phyloP scores from a whole-genome alignment of 1,284 basidiomycete species.

The Apiotrichum gracile region DNA sequence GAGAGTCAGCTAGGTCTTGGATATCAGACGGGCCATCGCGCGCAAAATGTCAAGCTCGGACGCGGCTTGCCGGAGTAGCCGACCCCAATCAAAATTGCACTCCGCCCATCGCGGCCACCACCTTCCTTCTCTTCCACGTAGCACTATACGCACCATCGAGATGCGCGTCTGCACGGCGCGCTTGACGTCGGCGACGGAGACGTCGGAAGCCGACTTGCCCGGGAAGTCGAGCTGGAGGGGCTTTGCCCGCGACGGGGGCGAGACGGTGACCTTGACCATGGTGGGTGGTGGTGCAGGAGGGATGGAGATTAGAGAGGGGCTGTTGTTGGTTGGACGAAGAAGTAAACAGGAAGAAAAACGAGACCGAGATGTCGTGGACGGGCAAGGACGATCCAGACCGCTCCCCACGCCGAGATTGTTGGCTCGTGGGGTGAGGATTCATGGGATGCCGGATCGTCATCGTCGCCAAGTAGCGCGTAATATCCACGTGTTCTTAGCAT shows the following conservation, averaged over 20 bases:
- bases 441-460: too few relatives aligned
- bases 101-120: too few relatives aligned
- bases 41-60: too few relatives aligned
- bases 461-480: too few relatives aligned
- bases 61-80: too few relatives aligned
- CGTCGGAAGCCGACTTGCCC: slow-evolving; percentile 47
- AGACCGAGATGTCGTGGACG: neutral
- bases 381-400: neutral
- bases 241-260: slow-evolving; percentile 50
- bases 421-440: too few relatives aligned
- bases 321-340: neutral
- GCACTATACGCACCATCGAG: slow-evolving; percentile 50
- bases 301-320: neutral
- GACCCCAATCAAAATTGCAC: too few relatives aligned
- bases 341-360: neutral
- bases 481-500: neutral
- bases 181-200: slow-evolving; percentile 49
- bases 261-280: slow-evolving; percentile 62
- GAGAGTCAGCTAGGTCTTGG: neutral
- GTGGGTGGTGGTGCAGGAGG: neutral
- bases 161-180: slow-evolving; percentile 44
- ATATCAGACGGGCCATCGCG: too few relatives aligned
- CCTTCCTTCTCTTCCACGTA: neutral
- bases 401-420: too few relatives aligned
- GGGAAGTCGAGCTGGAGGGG: slow-evolving; percentile 57